phyloP scores from a whole-genome alignment of 768 basidiomycete genomes.

The Lactarius quietus region DNA sequence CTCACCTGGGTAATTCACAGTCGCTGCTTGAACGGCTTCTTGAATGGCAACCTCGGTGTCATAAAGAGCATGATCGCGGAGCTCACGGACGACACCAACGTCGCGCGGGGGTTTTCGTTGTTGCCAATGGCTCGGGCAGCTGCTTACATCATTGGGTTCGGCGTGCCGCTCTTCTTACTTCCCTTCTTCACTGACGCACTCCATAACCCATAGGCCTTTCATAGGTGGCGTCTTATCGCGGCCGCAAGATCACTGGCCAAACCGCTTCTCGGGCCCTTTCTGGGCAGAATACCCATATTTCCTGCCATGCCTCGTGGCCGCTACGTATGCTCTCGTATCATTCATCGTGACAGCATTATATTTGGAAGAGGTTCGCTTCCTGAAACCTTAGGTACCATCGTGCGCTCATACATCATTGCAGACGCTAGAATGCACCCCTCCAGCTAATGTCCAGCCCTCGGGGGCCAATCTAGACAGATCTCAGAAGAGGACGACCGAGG shows the following conservation, averaged over 20 bases:
- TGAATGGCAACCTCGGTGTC: slow-evolving; percentile 40
- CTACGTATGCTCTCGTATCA: slow-evolving; percentile 10
- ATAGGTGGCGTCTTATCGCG: slow-evolving; percentile 29
- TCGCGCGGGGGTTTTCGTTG: slow-evolving; percentile 39
- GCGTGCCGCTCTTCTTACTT: background rate
- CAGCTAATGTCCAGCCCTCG: background rate
- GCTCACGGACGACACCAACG: slow-evolving; percentile 58
- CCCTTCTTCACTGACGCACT: background rate
- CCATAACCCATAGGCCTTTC: slow-evolving; percentile 16
- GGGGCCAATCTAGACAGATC: background rate
- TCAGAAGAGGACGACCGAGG: background rate
- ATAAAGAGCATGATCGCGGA: slow-evolving; percentile 73
- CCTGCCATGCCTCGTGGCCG: slow-evolving; percentile 26
- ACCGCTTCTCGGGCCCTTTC: slow-evolving; percentile 25
- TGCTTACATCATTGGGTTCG: slow-evolving; percentile 18
- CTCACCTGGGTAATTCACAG: background rate
- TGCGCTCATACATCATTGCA: background rate
- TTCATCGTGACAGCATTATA: slow-evolving; percentile 15
- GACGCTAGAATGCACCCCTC: background rate
- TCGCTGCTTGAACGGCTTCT: slow-evolving; percentile 13
- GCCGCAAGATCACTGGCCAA: slow-evolving; percentile 27
- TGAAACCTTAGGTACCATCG: background rate
- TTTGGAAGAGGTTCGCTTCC: slow-evolving; percentile 15
- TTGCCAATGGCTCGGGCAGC: slow-evolving; percentile 32
- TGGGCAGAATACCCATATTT: slow-evolving; percentile 31